Conservation (phyloP, 2,329 filamentous ascomycete genomes). For the Aureobasidium sp. region DNA sequence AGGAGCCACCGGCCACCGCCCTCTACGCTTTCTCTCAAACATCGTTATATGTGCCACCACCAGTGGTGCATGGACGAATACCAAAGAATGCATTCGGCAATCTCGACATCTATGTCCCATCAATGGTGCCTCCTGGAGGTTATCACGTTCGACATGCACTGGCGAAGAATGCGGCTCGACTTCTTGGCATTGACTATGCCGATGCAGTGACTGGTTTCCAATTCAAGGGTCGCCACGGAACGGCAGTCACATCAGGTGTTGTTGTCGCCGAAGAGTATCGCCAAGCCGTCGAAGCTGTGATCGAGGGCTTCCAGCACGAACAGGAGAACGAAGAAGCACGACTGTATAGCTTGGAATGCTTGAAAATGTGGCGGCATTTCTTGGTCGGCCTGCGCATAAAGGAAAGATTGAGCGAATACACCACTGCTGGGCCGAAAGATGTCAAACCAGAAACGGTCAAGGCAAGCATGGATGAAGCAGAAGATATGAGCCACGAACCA, state of each 20-base stretch:
- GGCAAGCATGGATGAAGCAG: constrained; percentile 20
- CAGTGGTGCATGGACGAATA: constrained; percentile 65
- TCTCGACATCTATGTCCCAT: constrained; percentile 56
- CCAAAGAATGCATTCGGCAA: constrained; percentile 57
- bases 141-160: constrained; percentile 50
- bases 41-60: constrained; percentile 65
- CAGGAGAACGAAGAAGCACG: constrained; percentile 57
- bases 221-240: constrained; percentile 80
- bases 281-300: constrained; percentile 64
- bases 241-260: constrained; percentile 70
- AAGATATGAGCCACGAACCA: constrained; percentile 20
- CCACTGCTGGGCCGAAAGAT: background rate
- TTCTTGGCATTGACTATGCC: constrained; percentile 76
- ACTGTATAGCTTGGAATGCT: constrained; percentile 41
- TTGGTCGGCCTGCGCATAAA: constrained; percentile 60
- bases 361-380: constrained; percentile 54
- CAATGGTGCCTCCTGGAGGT: constrained; percentile 57
- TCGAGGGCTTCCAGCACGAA: constrained; percentile 61
- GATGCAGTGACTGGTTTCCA: constrained; percentile 86
- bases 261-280: constrained; percentile 66
- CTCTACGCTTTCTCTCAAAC: constrained; percentile 58
- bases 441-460: constrained; percentile 16
- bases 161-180: constrained; percentile 63
- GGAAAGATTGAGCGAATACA: constrained; percentile 50
- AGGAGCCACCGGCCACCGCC: constrained; percentile 48